Conservation (phyloP, 1,284 basidiomycete genomes). For the Austroboletus novae-zelandiae region DNA sequence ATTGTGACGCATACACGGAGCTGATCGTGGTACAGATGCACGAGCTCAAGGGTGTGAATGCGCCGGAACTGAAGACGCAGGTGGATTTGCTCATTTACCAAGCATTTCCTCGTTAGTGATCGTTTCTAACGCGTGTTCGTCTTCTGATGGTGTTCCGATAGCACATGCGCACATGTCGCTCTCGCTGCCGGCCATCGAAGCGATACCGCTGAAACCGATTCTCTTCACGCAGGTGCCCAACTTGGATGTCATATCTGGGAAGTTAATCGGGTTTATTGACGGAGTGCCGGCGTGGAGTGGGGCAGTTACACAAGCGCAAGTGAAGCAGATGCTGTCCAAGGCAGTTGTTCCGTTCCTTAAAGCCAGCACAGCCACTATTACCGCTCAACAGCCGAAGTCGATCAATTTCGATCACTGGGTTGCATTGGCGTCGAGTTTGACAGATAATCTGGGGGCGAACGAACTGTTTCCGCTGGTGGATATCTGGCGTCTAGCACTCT, state of each 20-base stretch:
- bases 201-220: constrained; percentile 73
- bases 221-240: constrained; percentile 71
- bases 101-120: constrained; percentile 73
- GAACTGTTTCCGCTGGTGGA: constrained; percentile 82
- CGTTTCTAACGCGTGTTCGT: not conserved
- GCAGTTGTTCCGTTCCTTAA: constrained; percentile 69
- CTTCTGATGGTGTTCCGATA: constrained; percentile 30
- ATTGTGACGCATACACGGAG: not conserved
- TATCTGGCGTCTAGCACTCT: constrained; percentile 77
- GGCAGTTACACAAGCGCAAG: constrained; percentile 37
- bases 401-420: constrained; percentile 26
- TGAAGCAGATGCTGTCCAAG: constrained; percentile 48
- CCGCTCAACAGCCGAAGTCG: constrained; percentile 12
- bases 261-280: constrained; percentile 65
- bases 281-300: constrained; percentile 35
- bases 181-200: constrained; percentile 58
- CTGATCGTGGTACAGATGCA: constrained; percentile 46
- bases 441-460: constrained; percentile 47
- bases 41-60: constrained; percentile 75
- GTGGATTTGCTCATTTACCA: constrained; percentile 71
- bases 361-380: constrained; percentile 37
- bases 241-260: constrained; percentile 61
- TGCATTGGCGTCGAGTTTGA: constrained; percentile 44
- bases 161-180: constrained; percentile 74
- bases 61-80: constrained; percentile 62